A percentile compares a stretch with the other conserved stretches of the same genome.
phyloP scores from a whole-genome alignment of 2,329 filamentous ascomycete species.

The Leptosphaerulina australis region DNA sequence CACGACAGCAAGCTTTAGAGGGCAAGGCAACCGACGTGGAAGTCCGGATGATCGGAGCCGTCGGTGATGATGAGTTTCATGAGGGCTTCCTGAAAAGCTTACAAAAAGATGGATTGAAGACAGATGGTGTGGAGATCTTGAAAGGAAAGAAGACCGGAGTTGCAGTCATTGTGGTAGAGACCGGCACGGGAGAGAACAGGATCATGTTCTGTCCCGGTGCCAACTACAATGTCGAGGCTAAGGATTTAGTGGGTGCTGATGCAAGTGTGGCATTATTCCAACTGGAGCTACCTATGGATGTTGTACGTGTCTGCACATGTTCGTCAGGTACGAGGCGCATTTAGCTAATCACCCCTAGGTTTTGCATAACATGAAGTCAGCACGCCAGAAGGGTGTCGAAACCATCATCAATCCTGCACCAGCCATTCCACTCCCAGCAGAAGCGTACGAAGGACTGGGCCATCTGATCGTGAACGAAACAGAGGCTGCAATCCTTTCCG shows the following conservation, averaged over 20 bases:
- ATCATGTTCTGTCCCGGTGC: conserved; percentile 58
- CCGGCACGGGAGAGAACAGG: conserved; percentile 55
- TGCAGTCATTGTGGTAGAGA: conserved; percentile 58
- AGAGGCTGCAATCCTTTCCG: conserved; percentile 77
- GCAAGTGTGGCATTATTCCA: conserved; percentile 55
- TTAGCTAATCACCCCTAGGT: conserved; percentile 28
- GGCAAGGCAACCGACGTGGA: conserved; percentile 43
- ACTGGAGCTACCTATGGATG: conserved; percentile 54
- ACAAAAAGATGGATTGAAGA: conserved; percentile 53
- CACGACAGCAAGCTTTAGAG: conserved; percentile 37
- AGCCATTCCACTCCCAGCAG: conserved; percentile 69
- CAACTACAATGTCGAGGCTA: conserved; percentile 50
- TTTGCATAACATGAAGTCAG: conserved; percentile 46
- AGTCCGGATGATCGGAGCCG: conserved; percentile 58
- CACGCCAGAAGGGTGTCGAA: conserved; percentile 42
- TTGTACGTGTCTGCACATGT: conserved; percentile 31
- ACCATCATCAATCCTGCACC: conserved; percentile 84
- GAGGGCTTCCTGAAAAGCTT: conserved; percentile 50
- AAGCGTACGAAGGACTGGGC: conserved; percentile 70
- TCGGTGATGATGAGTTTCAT: conserved; percentile 56
- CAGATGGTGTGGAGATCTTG: conserved; percentile 48
- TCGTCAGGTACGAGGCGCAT: background rate
- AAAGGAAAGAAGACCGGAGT: conserved; percentile 55
- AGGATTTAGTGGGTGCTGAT: conserved; percentile 49
- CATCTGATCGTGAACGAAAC: conserved; percentile 91